Conservation (phyloP, 208 protist genomes). For the Trypanosoma cruzi region DNA sequence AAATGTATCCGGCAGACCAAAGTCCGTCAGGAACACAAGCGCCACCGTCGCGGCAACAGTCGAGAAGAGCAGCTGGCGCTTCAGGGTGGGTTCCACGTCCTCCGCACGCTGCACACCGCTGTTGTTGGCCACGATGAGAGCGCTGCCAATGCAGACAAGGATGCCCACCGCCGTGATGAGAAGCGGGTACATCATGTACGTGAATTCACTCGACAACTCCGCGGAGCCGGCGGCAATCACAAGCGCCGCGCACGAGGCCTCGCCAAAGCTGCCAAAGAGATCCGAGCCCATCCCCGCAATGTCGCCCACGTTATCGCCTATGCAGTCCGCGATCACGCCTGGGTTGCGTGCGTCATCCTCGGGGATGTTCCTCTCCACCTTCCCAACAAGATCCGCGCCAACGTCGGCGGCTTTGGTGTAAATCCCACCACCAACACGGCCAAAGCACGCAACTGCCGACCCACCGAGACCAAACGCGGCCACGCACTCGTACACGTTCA, state of each 20-base stretch:
- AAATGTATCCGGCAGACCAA: slow-evolving; percentile 66
- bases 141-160: slow-evolving; percentile 75
- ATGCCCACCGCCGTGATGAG: slow-evolving; percentile 84
- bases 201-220: slow-evolving; percentile 65
- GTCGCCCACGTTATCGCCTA: slow-evolving; percentile 96
- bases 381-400: slow-evolving; percentile 95
- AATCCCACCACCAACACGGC: slow-evolving; percentile 95
- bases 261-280: slow-evolving; percentile 96
- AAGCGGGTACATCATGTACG: slow-evolving; percentile 90
- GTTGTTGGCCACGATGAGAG: slow-evolving; percentile 59
- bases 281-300: slow-evolving; percentile 96
- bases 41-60: slow-evolving; percentile 70
- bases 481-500: slow-evolving; percentile 83
- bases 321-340: slow-evolving; percentile 96
- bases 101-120: slow-evolving; percentile 47
- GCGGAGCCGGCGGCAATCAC: slow-evolving; percentile 71
- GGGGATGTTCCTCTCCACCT: slow-evolving; percentile 95
- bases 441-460: slow-evolving; percentile 96
- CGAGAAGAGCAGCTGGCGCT: slow-evolving; percentile 79
- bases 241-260: slow-evolving; percentile 94
- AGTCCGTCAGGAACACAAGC: slow-evolving; percentile 57
- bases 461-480: slow-evolving; percentile 96
- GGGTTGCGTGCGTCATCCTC: slow-evolving; percentile 97
- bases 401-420: slow-evolving; percentile 97
- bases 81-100: slow-evolving; percentile 81